Evolutionary conservation across 2,329 filamentous ascomycete species (phyloP), one percentile per base, ranked within the genome.

Genomic region (Mycosphaerelloides madeirae): DNA sequence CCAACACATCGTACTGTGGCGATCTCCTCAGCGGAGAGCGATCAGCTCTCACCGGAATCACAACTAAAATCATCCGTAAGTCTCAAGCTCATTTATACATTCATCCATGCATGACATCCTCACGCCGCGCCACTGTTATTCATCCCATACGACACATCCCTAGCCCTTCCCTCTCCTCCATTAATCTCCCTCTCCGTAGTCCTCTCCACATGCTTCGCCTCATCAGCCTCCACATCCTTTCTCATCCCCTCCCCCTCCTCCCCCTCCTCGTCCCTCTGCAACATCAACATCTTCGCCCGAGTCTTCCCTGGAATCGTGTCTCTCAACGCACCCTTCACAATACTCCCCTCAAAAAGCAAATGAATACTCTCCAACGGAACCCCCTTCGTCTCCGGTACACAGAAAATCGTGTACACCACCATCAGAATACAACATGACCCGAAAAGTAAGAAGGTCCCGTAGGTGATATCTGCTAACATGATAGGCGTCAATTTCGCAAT

Each of bases 361-460:
- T 67, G 61, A 13, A 71, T 65, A 12, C 61, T 65, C 54, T 71
- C 69, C 14, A 71, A 57, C 2, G 66, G 67, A 25, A 71, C 67
- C 3, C 62, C 62, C 55, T 68, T 70, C 16, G 69, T 72, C 53
- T 72, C 69, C 0, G 69, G 69, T 2, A 71, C 63, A 43, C 62
- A 70, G 46, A 69, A 62, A 25, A 72, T 48, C 0, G 64, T 60
- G 55, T 68, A 72, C 16, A 71, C 32, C 16, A 67, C 62, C 69
- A 71, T 71, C 31, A 66, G 13, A 16, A 69, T 60, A 54, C 69
- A 72, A 44, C 62, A 65, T 1, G 57, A 32, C 3, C 68, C 68
- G 44, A 72, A 72, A 13, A 54, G 44, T 16, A 52, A 25, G 50
- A 70, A 71, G 0, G 69, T 71, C 4, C 69, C 68, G 44, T 68